Conservation (phyloP, 805 yeast genomes). For the Teunomyces barrocoloradensis region DNA sequence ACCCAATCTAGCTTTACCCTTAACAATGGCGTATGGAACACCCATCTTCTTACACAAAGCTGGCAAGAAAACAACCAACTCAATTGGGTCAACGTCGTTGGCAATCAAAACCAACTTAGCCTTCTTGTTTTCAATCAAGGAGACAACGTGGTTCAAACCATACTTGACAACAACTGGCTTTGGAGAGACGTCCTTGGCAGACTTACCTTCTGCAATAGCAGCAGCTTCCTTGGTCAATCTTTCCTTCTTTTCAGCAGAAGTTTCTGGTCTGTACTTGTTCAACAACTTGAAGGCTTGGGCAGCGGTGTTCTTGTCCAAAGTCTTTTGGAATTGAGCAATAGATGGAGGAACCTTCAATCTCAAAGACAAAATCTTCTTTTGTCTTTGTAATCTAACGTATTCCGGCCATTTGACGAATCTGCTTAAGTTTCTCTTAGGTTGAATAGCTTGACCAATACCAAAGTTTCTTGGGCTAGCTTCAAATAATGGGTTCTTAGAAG, state of each 20-base stretch:
- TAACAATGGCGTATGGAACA: conserved; percentile 64
- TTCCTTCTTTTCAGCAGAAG: conserved; percentile 96
- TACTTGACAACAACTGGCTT: conserved; percentile 96
- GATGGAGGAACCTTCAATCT: conserved; percentile 99
- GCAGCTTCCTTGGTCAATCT: conserved; percentile 99
- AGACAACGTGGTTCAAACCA: conserved; percentile 99
- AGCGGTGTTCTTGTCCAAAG: conserved; percentile 98
- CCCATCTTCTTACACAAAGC: conserved; percentile 99
- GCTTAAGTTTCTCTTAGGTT: conserved; percentile 93
- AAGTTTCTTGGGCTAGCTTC: conserved; percentile 85
- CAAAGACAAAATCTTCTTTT: conserved; percentile 90
- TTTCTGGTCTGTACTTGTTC: conserved; percentile 99
- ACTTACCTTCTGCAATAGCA: conserved; percentile 97
- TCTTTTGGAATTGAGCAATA: conserved; percentile 92
- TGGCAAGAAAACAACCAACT: conserved; percentile 94
- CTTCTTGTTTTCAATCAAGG: conserved; percentile 96
- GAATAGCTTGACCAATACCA: conserved; percentile 95
- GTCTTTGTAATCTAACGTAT: conserved; percentile 97
- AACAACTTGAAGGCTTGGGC: conserved; percentile 93
- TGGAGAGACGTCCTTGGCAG: conserved; percentile 93
- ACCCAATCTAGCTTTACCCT: conserved; percentile 47
- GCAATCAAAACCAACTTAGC: conserved; percentile 96
- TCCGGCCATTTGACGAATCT: conserved; percentile 99
- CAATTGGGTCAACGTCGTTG: conserved; percentile 99
- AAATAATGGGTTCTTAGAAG: conserved; percentile 30